Evolutionary conservation across 1,284 basidiomycete genomes (phyloP).

Genomic region (Cutaneotrichosporon cutaneum): DNA sequence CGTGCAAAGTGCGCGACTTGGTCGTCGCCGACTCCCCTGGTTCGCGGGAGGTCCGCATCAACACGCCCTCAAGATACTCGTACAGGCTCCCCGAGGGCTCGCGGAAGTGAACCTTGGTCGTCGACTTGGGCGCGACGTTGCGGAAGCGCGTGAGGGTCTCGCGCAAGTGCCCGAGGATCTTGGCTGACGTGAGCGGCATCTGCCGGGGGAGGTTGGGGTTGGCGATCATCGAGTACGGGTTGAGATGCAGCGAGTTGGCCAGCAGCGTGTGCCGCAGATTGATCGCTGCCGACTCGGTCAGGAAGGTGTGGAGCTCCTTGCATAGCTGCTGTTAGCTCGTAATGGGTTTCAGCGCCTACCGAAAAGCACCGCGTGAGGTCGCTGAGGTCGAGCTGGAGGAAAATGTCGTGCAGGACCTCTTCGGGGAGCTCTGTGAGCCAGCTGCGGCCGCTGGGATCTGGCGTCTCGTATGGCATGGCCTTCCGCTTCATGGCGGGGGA

Average conservation of each 20-base stretch:
- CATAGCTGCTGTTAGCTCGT: slow-evolving; percentile 13
- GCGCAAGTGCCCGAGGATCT: slow-evolving; percentile 40
- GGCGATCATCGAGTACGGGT: slow-evolving; percentile 50
- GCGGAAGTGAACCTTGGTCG: slow-evolving; percentile 30
- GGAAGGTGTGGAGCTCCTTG: slow-evolving; percentile 17
- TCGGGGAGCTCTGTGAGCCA: slow-evolving; percentile 28
- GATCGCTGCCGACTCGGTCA: slow-evolving; percentile 37
- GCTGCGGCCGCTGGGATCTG: slow-evolving; percentile 8
- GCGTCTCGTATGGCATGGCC: slow-evolving; percentile 8
- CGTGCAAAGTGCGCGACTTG: slow-evolving; percentile 22
- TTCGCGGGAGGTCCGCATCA: slow-evolving; percentile 33
- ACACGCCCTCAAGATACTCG: slow-evolving; percentile 51
- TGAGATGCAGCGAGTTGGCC: slow-evolving; percentile 69
- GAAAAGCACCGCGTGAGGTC: slow-evolving; percentile 27
- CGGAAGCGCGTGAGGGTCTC: slow-evolving; percentile 45
- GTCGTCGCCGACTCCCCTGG: slow-evolving; percentile 7
- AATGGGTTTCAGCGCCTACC: slow-evolving; percentile 19
- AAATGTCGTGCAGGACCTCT: slow-evolving; percentile 38
- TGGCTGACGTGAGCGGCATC: slow-evolving; percentile 51
- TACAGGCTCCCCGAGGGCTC: slow-evolving; percentile 48
- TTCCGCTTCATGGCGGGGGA: neutral
- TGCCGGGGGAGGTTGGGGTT: slow-evolving; percentile 25
- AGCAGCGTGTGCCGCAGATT: slow-evolving; percentile 77
- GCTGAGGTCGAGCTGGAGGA: slow-evolving; percentile 21
- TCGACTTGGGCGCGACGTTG: slow-evolving; percentile 34